Evolutionary conservation across 441 rosid species (phyloP).

Genomic region (Kokia cookei): DNA sequence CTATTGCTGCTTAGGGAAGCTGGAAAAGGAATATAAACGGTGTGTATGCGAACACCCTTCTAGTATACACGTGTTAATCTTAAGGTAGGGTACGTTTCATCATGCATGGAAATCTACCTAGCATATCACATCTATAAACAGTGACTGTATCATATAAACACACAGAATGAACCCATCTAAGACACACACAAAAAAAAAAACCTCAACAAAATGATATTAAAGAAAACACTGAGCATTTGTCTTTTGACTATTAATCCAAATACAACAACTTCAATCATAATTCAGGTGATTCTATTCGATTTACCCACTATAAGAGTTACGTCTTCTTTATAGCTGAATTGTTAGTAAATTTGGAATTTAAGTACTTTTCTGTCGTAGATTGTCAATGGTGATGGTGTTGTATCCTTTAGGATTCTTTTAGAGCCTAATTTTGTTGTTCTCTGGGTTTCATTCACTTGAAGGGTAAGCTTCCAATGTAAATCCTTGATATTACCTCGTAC

Average conservation of each 20-base stretch:
- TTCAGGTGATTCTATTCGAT: constrained; percentile 47
- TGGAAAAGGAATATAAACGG: constrained; percentile 46
- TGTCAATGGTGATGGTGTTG: constrained; percentile 84
- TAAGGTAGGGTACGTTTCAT: too few relatives aligned
- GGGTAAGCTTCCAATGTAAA: not conserved
- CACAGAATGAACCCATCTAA: too few relatives aligned
- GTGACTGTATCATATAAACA: too few relatives aligned
- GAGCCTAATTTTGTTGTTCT: not conserved
- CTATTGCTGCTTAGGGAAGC: constrained; percentile 42
- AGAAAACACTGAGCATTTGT: constrained; percentile 77
- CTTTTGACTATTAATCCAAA: constrained; percentile 71
- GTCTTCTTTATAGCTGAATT: not conserved
- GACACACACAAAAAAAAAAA: too few relatives aligned
- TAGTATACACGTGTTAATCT: too few relatives aligned
- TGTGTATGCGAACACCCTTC: too few relatives aligned
- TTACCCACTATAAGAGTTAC: not conserved
- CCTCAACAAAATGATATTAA: constrained; percentile 46
- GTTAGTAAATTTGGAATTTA: not conserved
- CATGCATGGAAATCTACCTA: too few relatives aligned
- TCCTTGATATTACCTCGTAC: constrained; percentile 38
- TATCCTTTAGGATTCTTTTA: constrained; percentile 44
- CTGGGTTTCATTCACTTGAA: not conserved
- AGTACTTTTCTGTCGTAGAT: constrained; percentile 38
- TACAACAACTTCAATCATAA: constrained; percentile 70
- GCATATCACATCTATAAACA: too few relatives aligned